Evolutionary conservation across 202 grass and related monocot genomes (phyloP).

Genomic region (Hordeum pubiflorum): DNA sequence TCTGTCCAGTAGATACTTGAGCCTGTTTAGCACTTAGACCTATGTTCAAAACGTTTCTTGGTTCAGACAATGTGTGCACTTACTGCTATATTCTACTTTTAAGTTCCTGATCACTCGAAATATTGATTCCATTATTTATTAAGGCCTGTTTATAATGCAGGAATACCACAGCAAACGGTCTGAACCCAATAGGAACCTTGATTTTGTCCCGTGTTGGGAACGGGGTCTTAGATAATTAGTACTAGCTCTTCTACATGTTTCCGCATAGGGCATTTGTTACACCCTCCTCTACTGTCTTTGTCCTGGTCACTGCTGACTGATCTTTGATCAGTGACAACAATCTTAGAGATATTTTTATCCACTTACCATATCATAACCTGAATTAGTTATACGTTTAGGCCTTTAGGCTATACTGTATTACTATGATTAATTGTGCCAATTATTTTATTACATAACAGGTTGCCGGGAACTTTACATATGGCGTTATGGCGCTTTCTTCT

Average conservation of each 20-base stretch:
- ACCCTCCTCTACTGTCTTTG: conserved; percentile 11
- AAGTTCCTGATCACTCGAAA: neutral
- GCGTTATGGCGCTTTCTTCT: conserved; percentile 94
- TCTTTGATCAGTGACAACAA: neutral
- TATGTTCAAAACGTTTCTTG: neutral
- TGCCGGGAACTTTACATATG: conserved; percentile 91
- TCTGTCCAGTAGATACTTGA: neutral
- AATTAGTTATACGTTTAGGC: neutral
- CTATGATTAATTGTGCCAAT: conserved; percentile 11
- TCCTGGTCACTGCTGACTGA: neutral
- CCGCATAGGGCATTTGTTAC: conserved; percentile 8
- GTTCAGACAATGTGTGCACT: neutral
- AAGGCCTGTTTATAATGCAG: neutral
- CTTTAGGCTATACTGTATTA: neutral
- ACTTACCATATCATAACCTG: neutral
- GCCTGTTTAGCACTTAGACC: neutral
- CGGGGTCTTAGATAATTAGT: neutral
- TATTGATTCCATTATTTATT: neutral
- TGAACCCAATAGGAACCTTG: neutral
- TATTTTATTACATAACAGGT: conserved; percentile 38
- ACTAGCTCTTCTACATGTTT: neutral
- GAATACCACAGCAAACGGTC: neutral
- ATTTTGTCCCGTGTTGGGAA: neutral
- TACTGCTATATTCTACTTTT: neutral
- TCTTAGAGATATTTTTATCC: neutral